phyloP scores from a whole-genome alignment of 2,329 filamentous ascomycete species.

The Neonectria ditissima region DNA sequence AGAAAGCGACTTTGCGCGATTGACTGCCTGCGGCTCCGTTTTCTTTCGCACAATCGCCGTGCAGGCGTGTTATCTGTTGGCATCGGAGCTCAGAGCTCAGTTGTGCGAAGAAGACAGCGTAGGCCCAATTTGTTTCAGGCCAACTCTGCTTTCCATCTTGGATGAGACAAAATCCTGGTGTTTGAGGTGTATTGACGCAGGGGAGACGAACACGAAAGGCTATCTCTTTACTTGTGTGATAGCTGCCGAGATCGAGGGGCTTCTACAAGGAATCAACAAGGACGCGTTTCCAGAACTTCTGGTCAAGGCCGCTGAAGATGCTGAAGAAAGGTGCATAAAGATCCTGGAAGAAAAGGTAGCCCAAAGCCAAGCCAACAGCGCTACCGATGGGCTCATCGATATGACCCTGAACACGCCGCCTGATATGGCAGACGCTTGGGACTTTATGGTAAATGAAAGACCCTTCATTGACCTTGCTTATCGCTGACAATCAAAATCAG shows the following conservation, averaged over 20 bases:
- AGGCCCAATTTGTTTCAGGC: slow-evolving; percentile 48
- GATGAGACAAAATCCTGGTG: slow-evolving; percentile 56
- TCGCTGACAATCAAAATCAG: slow-evolving; percentile 1
- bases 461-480: background rate
- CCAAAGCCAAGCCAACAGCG: slow-evolving; percentile 19
- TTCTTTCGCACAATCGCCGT: slow-evolving; percentile 53
- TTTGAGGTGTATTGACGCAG: slow-evolving; percentile 55
- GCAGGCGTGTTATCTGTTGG: slow-evolving; percentile 53
- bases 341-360: slow-evolving; percentile 50
- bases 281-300: slow-evolving; percentile 51
- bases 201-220: slow-evolving; percentile 68
- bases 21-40: slow-evolving; percentile 54
- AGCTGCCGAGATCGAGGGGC: slow-evolving; percentile 55
- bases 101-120: slow-evolving; percentile 56
- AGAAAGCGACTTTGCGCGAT: slow-evolving; percentile 51
- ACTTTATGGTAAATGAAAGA: slow-evolving; percentile 37
- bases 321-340: slow-evolving; percentile 47
- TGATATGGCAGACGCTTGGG: slow-evolving; percentile 40
- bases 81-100: slow-evolving; percentile 55
- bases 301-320: slow-evolving; percentile 53
- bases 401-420: slow-evolving; percentile 4
- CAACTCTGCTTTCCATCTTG: slow-evolving; percentile 57
- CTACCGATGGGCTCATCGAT: background rate
- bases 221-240: slow-evolving; percentile 54
- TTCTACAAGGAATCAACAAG: slow-evolving; percentile 51